phyloP scores from a whole-genome alignment of 192 early-diverging fungal genomes.

The Pilobolus umbonatus region DNA sequence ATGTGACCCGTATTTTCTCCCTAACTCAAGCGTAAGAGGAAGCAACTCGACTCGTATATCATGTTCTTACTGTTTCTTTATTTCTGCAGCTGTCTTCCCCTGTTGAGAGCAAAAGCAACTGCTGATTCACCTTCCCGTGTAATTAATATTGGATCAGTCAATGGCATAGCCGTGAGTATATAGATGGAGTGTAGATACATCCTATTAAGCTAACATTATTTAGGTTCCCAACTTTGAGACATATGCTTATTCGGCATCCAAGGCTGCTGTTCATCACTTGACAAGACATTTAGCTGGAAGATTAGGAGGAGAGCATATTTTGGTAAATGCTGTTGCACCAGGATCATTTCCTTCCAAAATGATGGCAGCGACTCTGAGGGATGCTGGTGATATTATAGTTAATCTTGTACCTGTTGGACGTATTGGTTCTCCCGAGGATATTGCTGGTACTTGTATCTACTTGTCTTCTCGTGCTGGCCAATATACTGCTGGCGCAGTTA shows the following conservation, averaged over 20 bases:
- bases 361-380: conserved; percentile 60
- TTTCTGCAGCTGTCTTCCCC: conserved; percentile 50
- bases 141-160: conserved; percentile 80
- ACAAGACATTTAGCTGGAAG: conserved; percentile 59
- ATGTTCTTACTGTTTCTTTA: background rate
- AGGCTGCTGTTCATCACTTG: conserved; percentile 74
- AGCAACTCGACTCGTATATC: background rate
- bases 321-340: conserved; percentile 67
- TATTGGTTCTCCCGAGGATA: conserved; percentile 78
- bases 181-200: background rate
- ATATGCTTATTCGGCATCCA: conserved; percentile 75
- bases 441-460: conserved; percentile 82
- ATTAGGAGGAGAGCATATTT: conserved; percentile 53
- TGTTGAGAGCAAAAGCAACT: conserved; percentile 55
- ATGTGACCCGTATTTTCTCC: conserved; percentile 76
- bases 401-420: conserved; percentile 58
- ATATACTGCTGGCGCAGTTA: conserved; percentile 42
- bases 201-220: background rate
- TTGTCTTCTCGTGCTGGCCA: conserved; percentile 70
- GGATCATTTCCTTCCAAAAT: conserved; percentile 73
- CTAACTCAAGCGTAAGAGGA: conserved; percentile 58
- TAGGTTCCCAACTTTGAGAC: conserved; percentile 37
- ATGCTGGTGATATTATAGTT: conserved; percentile 50
- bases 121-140: conserved; percentile 59
- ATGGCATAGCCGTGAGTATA: conserved; percentile 34